Evolutionary conservation across 2,329 filamentous ascomycete genomes (phyloP).

Genomic region (Sclerotinia minor): DNA sequence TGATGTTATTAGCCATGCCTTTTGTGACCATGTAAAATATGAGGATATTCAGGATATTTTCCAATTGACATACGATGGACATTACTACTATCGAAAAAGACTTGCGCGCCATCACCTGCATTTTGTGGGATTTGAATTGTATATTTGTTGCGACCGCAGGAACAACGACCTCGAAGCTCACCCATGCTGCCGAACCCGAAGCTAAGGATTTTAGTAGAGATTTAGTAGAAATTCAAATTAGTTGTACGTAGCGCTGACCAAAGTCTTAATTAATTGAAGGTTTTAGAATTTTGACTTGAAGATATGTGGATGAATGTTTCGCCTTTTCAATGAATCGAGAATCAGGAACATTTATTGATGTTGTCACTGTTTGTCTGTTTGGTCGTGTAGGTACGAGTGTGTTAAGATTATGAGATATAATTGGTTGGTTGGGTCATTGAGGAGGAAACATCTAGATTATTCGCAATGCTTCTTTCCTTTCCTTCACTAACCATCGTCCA

Average conservation of each 20-base stretch:
- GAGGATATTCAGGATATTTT: background rate
- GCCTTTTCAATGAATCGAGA: constrained; percentile 2
- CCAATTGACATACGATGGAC: constrained; percentile 62
- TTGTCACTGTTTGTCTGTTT: background rate
- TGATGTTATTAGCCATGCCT: constrained; percentile 10
- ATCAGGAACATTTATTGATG: background rate
- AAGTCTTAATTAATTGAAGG: background rate
- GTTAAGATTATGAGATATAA: constrained; percentile 4
- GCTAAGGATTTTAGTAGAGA: background rate
- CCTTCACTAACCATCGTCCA: background rate
- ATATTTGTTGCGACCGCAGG: constrained; percentile 84
- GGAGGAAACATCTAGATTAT: constrained; percentile 24
- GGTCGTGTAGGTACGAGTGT: background rate
- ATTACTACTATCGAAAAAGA: constrained; percentile 59
- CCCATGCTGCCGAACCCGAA: constrained; percentile 6
- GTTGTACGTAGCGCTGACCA: background rate
- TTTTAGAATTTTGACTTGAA: background rate
- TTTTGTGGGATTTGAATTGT: constrained; percentile 66
- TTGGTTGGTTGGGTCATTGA: constrained; percentile 11
- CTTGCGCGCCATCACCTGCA: constrained; percentile 57
- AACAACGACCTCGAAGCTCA: constrained; percentile 65
- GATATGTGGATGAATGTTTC: background rate
- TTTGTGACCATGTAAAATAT: constrained; percentile 3
- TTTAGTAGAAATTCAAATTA: background rate
- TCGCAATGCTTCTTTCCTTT: constrained; percentile 9